A percentile compares a stretch with the other conserved stretches of the same genome.
These are phyloP conservation scores for Ascochyta viciae-villosae DNA, from an alignment of 2,329 filamentous ascomycete genomes.

Conservation along the genomic window DNA sequence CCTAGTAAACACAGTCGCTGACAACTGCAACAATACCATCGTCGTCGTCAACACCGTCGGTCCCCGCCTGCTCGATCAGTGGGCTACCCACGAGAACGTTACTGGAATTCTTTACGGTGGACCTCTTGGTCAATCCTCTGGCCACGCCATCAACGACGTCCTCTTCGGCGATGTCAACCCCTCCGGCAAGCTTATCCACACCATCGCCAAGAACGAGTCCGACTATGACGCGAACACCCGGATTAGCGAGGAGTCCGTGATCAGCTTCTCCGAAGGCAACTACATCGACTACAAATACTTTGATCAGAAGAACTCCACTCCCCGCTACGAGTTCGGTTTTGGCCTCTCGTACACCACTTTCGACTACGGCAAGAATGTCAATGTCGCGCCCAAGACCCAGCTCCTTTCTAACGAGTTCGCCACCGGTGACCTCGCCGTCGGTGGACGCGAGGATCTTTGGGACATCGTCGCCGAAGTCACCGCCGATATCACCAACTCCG, in stretches of 20 bases:
- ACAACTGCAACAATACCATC: slow-evolving; percentile 57
- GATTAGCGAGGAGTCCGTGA: slow-evolving; percentile 52
- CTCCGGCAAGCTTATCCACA: slow-evolving; percentile 76
- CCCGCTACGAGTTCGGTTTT: slow-evolving; percentile 79
- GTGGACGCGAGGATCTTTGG: slow-evolving; percentile 43
- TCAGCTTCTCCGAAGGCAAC: slow-evolving; percentile 74
- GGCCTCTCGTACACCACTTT: slow-evolving; percentile 79
- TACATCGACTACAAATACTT: slow-evolving; percentile 83
- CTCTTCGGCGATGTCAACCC: slow-evolving; percentile 80
- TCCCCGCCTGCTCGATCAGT: slow-evolving; percentile 78
- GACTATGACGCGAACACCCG: slow-evolving; percentile 67
- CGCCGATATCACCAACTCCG: slow-evolving; percentile 46
- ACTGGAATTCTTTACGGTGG: slow-evolving; percentile 82
- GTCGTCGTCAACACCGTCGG: slow-evolving; percentile 60
- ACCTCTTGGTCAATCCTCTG: slow-evolving; percentile 81
- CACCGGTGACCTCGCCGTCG: slow-evolving; percentile 32
- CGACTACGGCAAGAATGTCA: slow-evolving; percentile 56
- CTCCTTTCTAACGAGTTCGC: slow-evolving; percentile 56
- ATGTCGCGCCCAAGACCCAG: slow-evolving; percentile 1
- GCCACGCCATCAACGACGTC: slow-evolving; percentile 76
- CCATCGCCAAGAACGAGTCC: slow-evolving; percentile 71
- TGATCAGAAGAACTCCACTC: slow-evolving; percentile 66
- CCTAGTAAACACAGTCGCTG: slow-evolving; percentile 53
- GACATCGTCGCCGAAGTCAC: slow-evolving; percentile 46
- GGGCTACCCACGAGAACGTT: slow-evolving; percentile 75